phyloP scores from a whole-genome alignment of 2,329 filamentous ascomycete species.

The Neopestalotiopsis sp. region DNA sequence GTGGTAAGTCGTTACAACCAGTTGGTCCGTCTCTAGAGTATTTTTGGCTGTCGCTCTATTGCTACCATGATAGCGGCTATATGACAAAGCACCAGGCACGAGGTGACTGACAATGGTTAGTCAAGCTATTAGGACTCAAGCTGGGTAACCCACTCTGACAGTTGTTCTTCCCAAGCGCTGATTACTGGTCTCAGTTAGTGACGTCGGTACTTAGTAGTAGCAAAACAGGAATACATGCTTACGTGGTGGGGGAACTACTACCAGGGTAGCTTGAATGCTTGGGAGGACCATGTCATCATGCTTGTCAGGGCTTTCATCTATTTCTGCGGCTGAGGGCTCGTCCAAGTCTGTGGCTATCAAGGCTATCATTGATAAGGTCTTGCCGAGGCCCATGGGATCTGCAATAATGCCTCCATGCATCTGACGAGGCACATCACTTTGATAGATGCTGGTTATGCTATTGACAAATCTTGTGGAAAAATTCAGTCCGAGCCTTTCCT shows the following conservation, averaged over 20 bases:
- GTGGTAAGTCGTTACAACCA: background rate
- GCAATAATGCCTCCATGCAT: slow-evolving; percentile 52
- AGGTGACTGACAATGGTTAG: background rate
- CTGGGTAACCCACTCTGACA: background rate
- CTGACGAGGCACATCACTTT: slow-evolving; percentile 35
- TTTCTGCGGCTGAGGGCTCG: too few relatives aligned
- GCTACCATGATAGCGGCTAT: background rate
- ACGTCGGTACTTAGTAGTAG: background rate
- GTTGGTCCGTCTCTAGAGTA: background rate
- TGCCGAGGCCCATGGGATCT: slow-evolving; percentile 52
- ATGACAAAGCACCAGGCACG: background rate
- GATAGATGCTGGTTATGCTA: slow-evolving; percentile 12
- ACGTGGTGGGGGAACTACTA: background rate
- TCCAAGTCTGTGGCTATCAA: slow-evolving; percentile 39
- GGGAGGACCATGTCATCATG: background rate
- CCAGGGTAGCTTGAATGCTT: background rate
- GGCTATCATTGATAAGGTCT: slow-evolving; percentile 49
- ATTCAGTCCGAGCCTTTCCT: background rate
- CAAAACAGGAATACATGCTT: background rate
- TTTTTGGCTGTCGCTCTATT: background rate
- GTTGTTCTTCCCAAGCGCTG: background rate
- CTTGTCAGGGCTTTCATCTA: background rate
- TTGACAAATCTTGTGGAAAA: background rate
- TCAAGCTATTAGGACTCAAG: rapidly evolving
- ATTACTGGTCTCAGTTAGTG: background rate